A percentile compares a stretch with the other conserved stretches of the same genome.
Evolutionary conservation across 768 basidiomycete species (phyloP).

Genomic region (Dendrothele bispora): DNA sequence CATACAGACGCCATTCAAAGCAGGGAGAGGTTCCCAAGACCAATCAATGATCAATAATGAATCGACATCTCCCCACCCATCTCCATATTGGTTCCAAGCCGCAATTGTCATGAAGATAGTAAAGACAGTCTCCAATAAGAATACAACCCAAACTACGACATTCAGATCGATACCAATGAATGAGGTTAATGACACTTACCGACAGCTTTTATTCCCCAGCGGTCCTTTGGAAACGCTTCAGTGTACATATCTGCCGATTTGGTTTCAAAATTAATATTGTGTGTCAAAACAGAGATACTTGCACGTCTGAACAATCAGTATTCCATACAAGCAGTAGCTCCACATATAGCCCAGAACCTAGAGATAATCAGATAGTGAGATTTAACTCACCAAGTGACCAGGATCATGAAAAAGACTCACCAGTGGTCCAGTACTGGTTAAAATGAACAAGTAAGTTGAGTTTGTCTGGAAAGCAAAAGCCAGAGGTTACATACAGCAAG

Average conservation of each 20-base stretch:
- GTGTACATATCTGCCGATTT: conserved; percentile 15
- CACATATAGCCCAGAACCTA: conserved; percentile 19
- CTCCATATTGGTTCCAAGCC: conserved; percentile 14
- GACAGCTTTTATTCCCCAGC: conserved; percentile 9
- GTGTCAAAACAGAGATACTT: conserved; percentile 13
- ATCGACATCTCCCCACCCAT: conserved; percentile 18
- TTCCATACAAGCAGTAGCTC: conserved; percentile 17
- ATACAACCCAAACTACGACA: conserved; percentile 16
- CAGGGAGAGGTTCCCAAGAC: conserved; percentile 12
- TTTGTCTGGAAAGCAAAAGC: too few species aligned
- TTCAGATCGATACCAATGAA: not conserved
- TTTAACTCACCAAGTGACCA: too few species aligned
- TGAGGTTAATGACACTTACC: conserved; percentile 3
- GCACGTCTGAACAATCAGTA: conserved; percentile 18
- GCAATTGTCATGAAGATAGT: conserved; percentile 16
- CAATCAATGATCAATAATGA: conserved; percentile 13
- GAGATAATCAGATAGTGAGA: too few species aligned
- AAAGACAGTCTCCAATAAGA: conserved; percentile 16
- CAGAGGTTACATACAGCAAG: conserved; percentile 5
- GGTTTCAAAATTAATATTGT: not conserved
- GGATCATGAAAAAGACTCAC: too few species aligned
- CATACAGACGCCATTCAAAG: conserved; percentile 8
- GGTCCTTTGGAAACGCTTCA: conserved; percentile 13
- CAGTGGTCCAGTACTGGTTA: conserved; percentile 13
- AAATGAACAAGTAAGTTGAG: not conserved